A percentile compares a stretch with the other conserved stretches of the same genome.
Conservation (phyloP, 768 basidiomycete genomes). For the Mycena sanguinolenta region DNA sequence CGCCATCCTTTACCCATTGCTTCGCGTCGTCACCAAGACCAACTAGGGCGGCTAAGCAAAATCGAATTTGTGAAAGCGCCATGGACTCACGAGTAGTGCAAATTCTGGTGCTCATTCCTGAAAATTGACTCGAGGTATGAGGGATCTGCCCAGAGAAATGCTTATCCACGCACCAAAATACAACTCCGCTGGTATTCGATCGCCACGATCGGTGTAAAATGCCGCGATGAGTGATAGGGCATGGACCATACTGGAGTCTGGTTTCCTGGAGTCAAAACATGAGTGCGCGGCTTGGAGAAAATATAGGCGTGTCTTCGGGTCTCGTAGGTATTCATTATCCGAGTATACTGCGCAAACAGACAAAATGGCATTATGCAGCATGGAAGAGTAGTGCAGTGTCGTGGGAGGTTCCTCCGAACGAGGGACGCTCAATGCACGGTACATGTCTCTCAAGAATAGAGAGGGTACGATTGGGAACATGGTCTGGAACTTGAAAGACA, state of each 20-base stretch:
- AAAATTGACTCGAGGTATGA: neutral
- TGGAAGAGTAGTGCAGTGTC: constrained; percentile 63
- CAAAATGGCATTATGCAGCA: constrained; percentile 66
- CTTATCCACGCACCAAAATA: constrained; percentile 27
- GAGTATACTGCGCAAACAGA: constrained; percentile 38
- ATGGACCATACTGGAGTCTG: constrained; percentile 39
- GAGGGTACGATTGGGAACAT: constrained; percentile 55
- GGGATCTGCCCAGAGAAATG: neutral
- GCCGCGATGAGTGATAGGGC: constrained; percentile 37
- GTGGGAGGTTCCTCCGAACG: constrained; percentile 40
- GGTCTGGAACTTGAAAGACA: constrained; percentile 54
- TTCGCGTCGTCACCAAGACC: constrained; percentile 55
- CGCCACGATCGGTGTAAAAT: constrained; percentile 35
- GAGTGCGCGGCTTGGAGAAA: constrained; percentile 35
- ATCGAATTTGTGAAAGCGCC: neutral
- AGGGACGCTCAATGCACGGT: constrained; percentile 48
- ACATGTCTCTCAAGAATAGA: constrained; percentile 59
- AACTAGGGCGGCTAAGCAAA: constrained; percentile 40
- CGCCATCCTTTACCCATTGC: constrained; percentile 52
- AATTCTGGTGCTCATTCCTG: constrained; percentile 30
- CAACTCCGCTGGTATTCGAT: constrained; percentile 37
- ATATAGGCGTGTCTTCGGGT: constrained; percentile 28
- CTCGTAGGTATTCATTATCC: constrained; percentile 33
- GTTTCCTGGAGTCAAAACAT: constrained; percentile 35
- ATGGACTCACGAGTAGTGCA: constrained; percentile 19